Percentiles rank a stretch among this genome's conserved stretches.
Conservation (phyloP, 495 filamentous ascomycete genomes). For the Hypoxylon fragiforme region DNA sequence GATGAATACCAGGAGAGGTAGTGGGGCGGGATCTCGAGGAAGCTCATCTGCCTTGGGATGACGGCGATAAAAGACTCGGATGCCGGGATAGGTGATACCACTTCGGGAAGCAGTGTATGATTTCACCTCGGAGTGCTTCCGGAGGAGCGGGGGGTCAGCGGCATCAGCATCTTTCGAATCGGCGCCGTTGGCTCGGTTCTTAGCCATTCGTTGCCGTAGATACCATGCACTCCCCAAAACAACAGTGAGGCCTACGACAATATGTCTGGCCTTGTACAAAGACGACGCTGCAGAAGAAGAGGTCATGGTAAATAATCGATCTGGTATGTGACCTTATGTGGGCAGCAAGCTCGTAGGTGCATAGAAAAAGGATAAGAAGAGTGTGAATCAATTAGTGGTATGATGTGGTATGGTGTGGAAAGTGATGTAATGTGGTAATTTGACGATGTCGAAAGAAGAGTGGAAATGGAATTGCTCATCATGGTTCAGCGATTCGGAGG, state of each 20-base stretch:
- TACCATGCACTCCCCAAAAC: constrained; percentile 30
- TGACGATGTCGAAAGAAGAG: not conserved
- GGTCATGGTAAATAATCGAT: constrained; percentile 31
- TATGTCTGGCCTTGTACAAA: constrained; percentile 18
- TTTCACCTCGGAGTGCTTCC: constrained; percentile 71
- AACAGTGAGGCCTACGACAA: constrained; percentile 27
- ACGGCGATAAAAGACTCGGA: constrained; percentile 81
- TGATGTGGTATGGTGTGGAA: no score
- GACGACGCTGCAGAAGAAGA: constrained; percentile 18
- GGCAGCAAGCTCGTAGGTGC: not conserved
- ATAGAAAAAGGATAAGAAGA: not conserved
- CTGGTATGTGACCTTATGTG: not conserved
- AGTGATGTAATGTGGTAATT: no score
- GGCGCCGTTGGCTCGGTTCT: constrained; percentile 29
- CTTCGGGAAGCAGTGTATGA: constrained; percentile 65
- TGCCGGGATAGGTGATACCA: constrained; percentile 68
- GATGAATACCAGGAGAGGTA: constrained; percentile 88
- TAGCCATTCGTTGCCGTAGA: constrained; percentile 35
- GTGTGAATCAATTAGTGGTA: not conserved
- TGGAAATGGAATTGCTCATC: not conserved
- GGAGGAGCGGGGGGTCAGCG: constrained; percentile 75
- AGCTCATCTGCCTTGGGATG: constrained; percentile 81
- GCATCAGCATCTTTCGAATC: constrained; percentile 39
- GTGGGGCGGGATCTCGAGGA: constrained; percentile 66
- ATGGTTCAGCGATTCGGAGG: not conserved